Evolutionary conservation across 805 yeast species (phyloP).

Genomic region (Candida sphagnicola): DNA sequence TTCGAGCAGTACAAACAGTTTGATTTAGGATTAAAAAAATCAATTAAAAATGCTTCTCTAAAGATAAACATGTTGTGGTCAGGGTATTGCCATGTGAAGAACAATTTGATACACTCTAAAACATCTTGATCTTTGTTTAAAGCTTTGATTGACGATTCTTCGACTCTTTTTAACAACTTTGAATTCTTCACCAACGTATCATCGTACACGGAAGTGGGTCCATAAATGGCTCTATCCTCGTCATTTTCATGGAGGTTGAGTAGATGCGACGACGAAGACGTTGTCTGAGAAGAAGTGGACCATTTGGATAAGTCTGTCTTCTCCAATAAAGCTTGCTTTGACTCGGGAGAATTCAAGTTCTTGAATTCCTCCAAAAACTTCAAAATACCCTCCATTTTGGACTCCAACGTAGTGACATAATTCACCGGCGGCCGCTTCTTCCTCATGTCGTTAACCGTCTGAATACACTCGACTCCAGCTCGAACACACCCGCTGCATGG

Average conservation of each 20-base stretch:
- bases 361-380: conserved; percentile 22
- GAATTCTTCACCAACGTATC: conserved; percentile 19
- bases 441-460: conserved; percentile 46
- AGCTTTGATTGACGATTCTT: conserved; percentile 14
- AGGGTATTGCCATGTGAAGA: conserved; percentile 65
- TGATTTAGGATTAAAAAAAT: conserved; percentile 54
- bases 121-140: conserved; percentile 32
- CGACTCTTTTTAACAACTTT: conserved; percentile 8
- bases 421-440: conserved; percentile 47
- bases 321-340: conserved; percentile 17
- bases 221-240: conserved; percentile 36
- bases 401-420: conserved; percentile 46
- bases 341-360: conserved; percentile 15
- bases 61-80: conserved; percentile 61
- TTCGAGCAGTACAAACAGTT: conserved; percentile 52
- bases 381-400: conserved; percentile 20
- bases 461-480: conserved; percentile 42
- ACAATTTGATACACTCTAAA: conserved; percentile 36
- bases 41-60: conserved; percentile 58
- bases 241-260: conserved; percentile 8
- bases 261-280: conserved; percentile 3
- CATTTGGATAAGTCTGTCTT: conserved; percentile 12
- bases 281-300: conserved; percentile 3
- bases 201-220: conserved; percentile 44
- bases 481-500: conserved; percentile 49